Base-by-base conservation (phyloP, 116 monocot genomes). In the Thalassia testudinum region DNA sequence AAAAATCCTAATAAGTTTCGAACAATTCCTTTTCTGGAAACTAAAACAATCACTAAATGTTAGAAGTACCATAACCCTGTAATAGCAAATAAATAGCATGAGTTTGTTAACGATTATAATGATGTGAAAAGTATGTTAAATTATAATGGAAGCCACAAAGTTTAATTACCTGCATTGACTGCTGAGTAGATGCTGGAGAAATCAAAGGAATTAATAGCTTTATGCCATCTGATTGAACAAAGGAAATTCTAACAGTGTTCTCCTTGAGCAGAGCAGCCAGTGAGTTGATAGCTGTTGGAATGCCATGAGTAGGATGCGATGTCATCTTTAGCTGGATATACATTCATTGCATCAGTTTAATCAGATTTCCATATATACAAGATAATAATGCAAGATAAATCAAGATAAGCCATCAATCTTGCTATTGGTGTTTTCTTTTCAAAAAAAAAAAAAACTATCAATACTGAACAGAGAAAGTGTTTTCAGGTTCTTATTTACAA, bases 91-190 rank as follows among this genome's bases (percentile, higher is more conserved):
- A n/a, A n/a, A n/a, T n/a, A n/a, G n/a, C n/a, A n/a, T n/a, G n/a
- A n/a, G n/a, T 34, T 10, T 5, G 10, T 5, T 34, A 34, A 10
- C 10, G 30, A 34, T 34, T 34, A 34, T 34, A 5, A 34, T 34
- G 10, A 34, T 34, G 30, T 10, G 10, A 34, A 34, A 34, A 34
- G 30, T 34, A 34, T 34, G 30, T 10, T 5, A 34, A 34, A 34
- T 34, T 34, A 10, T 10, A 34, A 5, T 10, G 10, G 10, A 34
- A 34, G 30, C 30, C 3, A 10, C 30, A 10, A 10, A 34, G 10
- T 34, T n/a, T n/a, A n/a, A 25, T 63, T 21, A 93, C 93, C 93
- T 93, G 93, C 42, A 80, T 93, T 52, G 93, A 87, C 51, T 93
- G 93, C 57, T 93, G 93, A 47, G 83, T 93, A 47, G 93, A 83